These are phyloP conservation scores for Lactifluus rugatus DNA, from an alignment of 768 basidiomycete genomes.

Conservation along the genomic window DNA sequence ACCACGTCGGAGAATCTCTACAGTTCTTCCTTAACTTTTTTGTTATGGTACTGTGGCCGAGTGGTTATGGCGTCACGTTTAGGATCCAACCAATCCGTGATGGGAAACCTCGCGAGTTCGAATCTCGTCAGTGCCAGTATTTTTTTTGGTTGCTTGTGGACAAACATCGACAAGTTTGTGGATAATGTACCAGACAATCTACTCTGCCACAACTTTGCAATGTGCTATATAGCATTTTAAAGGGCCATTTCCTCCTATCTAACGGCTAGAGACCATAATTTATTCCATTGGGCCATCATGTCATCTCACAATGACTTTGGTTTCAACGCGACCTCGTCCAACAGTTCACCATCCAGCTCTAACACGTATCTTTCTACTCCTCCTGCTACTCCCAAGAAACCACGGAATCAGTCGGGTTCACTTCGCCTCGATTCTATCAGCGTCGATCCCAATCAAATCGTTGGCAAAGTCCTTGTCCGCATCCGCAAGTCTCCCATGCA, in stretches of 20 bases:
- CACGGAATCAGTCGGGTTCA: constrained; percentile 11
- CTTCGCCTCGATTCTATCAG: constrained; percentile 22
- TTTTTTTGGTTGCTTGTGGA: constrained; percentile 4
- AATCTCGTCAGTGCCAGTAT: constrained; percentile 49
- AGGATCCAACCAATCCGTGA: constrained; percentile 39
- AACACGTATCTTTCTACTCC: neutral
- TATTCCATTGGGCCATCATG: constrained; percentile 1
- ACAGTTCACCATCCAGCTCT: neutral
- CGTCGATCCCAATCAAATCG: constrained; percentile 25
- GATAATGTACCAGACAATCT: neutral
- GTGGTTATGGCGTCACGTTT: constrained; percentile 55
- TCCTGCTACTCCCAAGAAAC: neutral
- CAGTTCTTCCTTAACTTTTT: neutral
- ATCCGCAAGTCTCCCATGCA: constrained; percentile 28
- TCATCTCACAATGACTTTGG: neutral
- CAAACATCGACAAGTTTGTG: neutral
- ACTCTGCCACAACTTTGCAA: constrained; percentile 3
- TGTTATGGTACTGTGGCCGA: constrained; percentile 43
- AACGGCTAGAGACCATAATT: neutral
- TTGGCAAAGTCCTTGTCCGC: constrained; percentile 27
- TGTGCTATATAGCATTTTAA: constrained; percentile 7
- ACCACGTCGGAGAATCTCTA: too few species aligned
- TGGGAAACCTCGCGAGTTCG: constrained; percentile 53
- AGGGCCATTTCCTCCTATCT: neutral
- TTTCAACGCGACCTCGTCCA: neutral